A percentile compares a stretch with the other conserved stretches of the same genome.
These are phyloP conservation scores for Annulohypoxylon maeteangense DNA, from an alignment of 495 filamentous ascomycete species.

Conservation along the genomic window DNA sequence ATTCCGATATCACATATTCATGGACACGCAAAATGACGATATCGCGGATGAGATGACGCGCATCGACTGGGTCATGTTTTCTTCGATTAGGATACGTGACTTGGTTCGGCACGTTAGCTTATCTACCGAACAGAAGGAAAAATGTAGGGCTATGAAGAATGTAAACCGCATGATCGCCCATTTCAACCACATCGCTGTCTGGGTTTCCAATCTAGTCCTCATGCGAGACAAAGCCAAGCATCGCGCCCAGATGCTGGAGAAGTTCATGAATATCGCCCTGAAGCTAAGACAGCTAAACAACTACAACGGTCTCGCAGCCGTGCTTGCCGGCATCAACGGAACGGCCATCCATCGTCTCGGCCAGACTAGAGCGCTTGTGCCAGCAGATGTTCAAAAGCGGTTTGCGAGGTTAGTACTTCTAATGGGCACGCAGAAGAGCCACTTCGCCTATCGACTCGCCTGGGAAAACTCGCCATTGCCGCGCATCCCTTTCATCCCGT, in stretches of 20 bases:
- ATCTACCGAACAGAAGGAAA: slow-evolving; percentile 74
- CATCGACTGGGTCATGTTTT: slow-evolving; percentile 97
- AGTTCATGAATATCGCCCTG: slow-evolving; percentile 88
- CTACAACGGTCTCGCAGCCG: slow-evolving; percentile 93
- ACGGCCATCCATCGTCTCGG: slow-evolving; percentile 86
- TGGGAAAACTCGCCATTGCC: slow-evolving; percentile 94
- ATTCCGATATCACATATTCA: slow-evolving; percentile 82
- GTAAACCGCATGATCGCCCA: slow-evolving; percentile 94
- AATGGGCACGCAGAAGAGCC: slow-evolving; percentile 90
- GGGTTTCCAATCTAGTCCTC: slow-evolving; percentile 90
- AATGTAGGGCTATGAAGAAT: slow-evolving; percentile 80
- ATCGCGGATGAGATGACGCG: slow-evolving; percentile 92
- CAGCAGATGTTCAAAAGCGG: slow-evolving; percentile 73
- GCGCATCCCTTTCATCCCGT: slow-evolving; percentile 92
- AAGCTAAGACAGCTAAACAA: slow-evolving; percentile 93
- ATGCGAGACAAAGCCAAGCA: slow-evolving; percentile 97
- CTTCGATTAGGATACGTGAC: slow-evolving; percentile 93
- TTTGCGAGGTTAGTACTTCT: slow-evolving; percentile 90
- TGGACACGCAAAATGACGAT: slow-evolving; percentile 80
- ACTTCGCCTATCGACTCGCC: slow-evolving; percentile 93
- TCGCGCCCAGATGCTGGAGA: slow-evolving; percentile 86
- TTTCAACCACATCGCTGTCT: slow-evolving; percentile 94
- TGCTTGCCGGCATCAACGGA: slow-evolving; percentile 92
- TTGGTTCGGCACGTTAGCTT: slow-evolving; percentile 90
- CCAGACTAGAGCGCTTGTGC: slow-evolving; percentile 83